Base-by-base conservation (phyloP, 768 basidiomycete species). In the Galerina sulciceps region DNA sequence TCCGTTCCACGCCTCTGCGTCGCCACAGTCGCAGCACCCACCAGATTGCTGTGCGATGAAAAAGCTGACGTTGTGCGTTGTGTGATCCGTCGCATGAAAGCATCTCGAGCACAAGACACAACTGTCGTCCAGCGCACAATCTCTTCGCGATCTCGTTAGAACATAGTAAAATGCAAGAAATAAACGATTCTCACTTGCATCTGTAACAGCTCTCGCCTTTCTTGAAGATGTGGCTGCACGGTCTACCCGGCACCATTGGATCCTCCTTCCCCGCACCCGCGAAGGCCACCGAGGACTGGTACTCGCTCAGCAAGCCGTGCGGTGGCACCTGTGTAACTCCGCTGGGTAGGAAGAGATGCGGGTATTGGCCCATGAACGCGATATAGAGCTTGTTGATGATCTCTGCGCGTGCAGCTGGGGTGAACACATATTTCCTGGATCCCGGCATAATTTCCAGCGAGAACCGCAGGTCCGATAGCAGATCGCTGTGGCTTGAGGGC, bases 1-100 rank as follows among this genome's bases (percentile, higher is more conserved):
- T 84, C 76, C 66, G 35, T 87, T 82, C 94, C 95, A 99, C 1
- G 93, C 93, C 67, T 96, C 91, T 20, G 83, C 79, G 67, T 98
- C 96, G 14, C 94, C 94, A 66, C 96, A 98, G 73, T 98, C 95
- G 69, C 97, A 99, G 65, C 93, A 95, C 4, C 94, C 92, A 6
- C 94, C 91, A 0, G 91, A 89, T 65, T 97, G 94, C 57, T 93
- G 92, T 8, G 91, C 89, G 64, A 96, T 90, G 73, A 93, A 94
- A 77, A 99, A 96, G 58, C 90, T 90, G 65, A 98, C 87, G 63
- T 94, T 96, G 76, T 99, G 96, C 44, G 86, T 87, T 18, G 78
- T 75, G 69, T 99, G 96, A 56, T 90, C 82, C n/a, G 91, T 90
- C 1, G 90, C 84, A 65, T 92, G 89, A 75, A 96, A 99, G 73